Evolutionary conservation across 2,329 filamentous ascomycete species (phyloP).

Genomic region (Cylindrodendrum hubeiense): DNA sequence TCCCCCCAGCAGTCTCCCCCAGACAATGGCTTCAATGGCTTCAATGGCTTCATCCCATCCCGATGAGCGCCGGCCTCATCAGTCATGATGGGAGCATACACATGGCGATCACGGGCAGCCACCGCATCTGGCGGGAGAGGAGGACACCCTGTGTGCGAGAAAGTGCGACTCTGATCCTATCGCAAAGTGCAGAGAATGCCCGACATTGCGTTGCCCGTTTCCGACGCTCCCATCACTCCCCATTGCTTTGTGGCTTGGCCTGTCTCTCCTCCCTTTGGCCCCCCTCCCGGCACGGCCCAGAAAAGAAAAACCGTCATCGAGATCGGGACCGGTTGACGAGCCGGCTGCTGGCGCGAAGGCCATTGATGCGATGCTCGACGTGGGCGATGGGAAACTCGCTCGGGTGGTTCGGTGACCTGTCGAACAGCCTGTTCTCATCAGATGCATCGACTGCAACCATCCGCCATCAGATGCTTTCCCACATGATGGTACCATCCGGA

Average conservation of each 20-base stretch:
- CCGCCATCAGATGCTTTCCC: slow-evolving; percentile 21
- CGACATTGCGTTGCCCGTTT: background rate
- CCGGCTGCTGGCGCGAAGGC: background rate
- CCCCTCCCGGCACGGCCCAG: background rate
- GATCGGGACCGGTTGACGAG: background rate
- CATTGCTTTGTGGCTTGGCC: background rate
- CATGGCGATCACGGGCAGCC: background rate
- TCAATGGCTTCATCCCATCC: background rate
- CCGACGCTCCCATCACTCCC: background rate
- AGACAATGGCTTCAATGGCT: no score
- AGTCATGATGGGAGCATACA: background rate
- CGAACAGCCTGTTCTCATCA: slow-evolving; percentile 19
- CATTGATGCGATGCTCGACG: background rate
- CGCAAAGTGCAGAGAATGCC: background rate
- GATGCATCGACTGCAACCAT: slow-evolving; percentile 9
- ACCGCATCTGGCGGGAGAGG: background rate
- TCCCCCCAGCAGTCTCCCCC: no score
- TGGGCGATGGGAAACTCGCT: background rate
- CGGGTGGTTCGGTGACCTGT: slow-evolving; percentile 16
- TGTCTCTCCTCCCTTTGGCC: background rate
- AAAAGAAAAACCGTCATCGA: background rate
- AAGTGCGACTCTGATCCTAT: no score
- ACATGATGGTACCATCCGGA: slow-evolving; percentile 26
- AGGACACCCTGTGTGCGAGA: no score
- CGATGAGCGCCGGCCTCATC: background rate